Percentiles rank a stretch among this genome's conserved stretches.
phyloP scores from a whole-genome alignment of 345 rosid genomes.

The Kandelia obovata region DNA sequence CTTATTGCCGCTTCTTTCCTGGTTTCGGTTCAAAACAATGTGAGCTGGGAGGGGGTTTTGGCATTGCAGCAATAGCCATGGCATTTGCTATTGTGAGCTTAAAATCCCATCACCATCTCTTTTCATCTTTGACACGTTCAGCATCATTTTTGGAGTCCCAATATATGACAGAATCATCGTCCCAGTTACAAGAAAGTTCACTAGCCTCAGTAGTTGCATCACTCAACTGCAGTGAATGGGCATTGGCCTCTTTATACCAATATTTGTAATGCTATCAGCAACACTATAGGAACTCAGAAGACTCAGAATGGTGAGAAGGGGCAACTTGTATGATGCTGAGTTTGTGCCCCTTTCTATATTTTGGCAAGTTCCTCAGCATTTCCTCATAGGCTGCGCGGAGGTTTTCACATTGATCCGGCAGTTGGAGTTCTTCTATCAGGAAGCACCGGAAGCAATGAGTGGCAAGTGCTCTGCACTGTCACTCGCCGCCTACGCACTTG shows the following conservation, averaged over 20 bases:
- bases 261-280: background rate
- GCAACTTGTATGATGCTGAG: background rate
- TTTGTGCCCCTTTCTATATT: conserved; percentile 14
- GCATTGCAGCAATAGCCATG: conserved; percentile 19
- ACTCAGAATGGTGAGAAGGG: background rate
- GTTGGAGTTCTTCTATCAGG: conserved; percentile 14
- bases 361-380: conserved; percentile 17
- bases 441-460: conserved; percentile 18
- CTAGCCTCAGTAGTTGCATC: background rate
- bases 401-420: conserved; percentile 15
- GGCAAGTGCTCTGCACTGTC: conserved; percentile 17
- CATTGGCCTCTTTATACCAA: conserved; percentile 3
- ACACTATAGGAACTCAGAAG: background rate
- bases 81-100: conserved; percentile 7
- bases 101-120: background rate
- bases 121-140: background rate
- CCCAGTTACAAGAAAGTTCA: background rate
- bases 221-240: conserved; percentile 1
- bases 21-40: conserved; percentile 15
- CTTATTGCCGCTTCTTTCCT: conserved; percentile 11
- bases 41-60: conserved; percentile 15
- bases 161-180: background rate
- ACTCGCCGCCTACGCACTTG: conserved; percentile 9
- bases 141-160: background rate
- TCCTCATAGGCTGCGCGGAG: conserved; percentile 14